Conservation (phyloP, 1,284 basidiomycete species). For the Boletellus deceptivus region DNA sequence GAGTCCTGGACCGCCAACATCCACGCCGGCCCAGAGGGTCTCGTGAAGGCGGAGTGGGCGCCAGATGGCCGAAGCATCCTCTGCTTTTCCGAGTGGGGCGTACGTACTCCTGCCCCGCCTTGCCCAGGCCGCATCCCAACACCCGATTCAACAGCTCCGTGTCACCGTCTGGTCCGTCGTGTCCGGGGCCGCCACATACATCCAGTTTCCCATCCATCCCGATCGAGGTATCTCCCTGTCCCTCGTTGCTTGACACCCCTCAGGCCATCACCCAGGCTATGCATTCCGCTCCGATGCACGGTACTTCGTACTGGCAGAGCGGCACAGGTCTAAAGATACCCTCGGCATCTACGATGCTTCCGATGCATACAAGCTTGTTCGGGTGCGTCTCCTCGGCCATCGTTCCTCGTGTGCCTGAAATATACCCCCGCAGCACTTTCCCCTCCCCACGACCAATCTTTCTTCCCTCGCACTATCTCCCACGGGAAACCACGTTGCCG, state of each 20-base stretch:
- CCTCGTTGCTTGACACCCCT: neutral
- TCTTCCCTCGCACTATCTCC: conserved; percentile 80
- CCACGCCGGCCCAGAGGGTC: conserved; percentile 79
- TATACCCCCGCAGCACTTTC: conserved; percentile 62
- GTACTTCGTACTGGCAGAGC: conserved; percentile 80
- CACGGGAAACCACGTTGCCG: conserved; percentile 74
- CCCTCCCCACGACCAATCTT: conserved; percentile 72
- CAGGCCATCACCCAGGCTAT: conserved; percentile 51
- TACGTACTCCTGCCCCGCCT: conserved; percentile 43
- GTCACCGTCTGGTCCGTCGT: conserved; percentile 79
- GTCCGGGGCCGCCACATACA: conserved; percentile 67
- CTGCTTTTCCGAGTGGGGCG: conserved; percentile 88
- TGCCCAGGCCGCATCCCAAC: conserved; percentile 1
- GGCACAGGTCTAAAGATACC: conserved; percentile 83
- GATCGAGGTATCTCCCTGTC: conserved; percentile 55
- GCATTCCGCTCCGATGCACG: conserved; percentile 76
- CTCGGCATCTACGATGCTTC: conserved; percentile 77
- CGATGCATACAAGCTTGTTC: conserved; percentile 67
- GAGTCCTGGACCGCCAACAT: conserved; percentile 71
- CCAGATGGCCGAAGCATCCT: conserved; percentile 75
- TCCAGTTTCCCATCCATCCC: conserved; percentile 75
- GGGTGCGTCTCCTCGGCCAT: conserved; percentile 50
- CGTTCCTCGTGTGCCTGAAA: conserved; percentile 22
- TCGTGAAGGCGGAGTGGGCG: conserved; percentile 82
- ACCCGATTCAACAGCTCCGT: conserved; percentile 55